These are phyloP conservation scores for Lentinus tigrinus DNA, from an alignment of 768 basidiomycete genomes.

Conservation along the genomic window DNA sequence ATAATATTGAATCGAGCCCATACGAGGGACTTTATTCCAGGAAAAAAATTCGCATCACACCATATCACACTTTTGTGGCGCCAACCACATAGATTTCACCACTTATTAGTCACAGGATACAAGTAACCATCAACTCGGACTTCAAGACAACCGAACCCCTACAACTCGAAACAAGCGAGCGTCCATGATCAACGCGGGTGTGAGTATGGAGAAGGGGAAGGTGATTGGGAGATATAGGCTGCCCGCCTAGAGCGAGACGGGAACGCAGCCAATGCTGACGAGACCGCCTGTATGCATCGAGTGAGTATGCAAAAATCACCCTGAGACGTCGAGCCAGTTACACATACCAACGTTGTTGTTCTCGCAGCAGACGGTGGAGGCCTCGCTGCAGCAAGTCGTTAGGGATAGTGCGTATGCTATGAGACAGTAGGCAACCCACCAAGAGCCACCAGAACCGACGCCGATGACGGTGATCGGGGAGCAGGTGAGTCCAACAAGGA, in stretches of 20 bases:
- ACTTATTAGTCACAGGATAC: too few relatives aligned
- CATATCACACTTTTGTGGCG: not conserved
- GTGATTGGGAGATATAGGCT: not conserved
- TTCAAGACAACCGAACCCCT: too few relatives aligned
- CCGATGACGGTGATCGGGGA: slow-evolving; percentile 18
- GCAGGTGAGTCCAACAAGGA: slow-evolving; percentile 19
- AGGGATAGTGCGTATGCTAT: not conserved
- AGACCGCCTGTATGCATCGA: slow-evolving; percentile 1
- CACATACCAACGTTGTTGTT: not conserved
- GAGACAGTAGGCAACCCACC: not conserved
- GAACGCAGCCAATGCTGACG: slow-evolving; percentile 16
- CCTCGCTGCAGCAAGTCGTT: not conserved
- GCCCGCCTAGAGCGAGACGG: slow-evolving; percentile 2
- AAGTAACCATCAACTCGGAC: too few relatives aligned
- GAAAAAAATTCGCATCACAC: too few relatives aligned
- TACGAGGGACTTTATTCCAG: too few relatives aligned
- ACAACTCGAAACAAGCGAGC: too few relatives aligned
- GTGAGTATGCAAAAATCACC: not conserved
- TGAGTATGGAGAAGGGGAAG: not conserved
- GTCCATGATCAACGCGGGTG: not conserved
- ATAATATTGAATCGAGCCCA: too few relatives aligned
- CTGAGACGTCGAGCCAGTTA: too few relatives aligned
- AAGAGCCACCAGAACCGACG: not conserved
- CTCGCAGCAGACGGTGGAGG: slow-evolving; percentile 15
- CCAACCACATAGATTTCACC: not conserved